Evolutionary conservation across 2,329 filamentous ascomycete species (phyloP).

Genomic region (Drechslerella dactyloides): DNA sequence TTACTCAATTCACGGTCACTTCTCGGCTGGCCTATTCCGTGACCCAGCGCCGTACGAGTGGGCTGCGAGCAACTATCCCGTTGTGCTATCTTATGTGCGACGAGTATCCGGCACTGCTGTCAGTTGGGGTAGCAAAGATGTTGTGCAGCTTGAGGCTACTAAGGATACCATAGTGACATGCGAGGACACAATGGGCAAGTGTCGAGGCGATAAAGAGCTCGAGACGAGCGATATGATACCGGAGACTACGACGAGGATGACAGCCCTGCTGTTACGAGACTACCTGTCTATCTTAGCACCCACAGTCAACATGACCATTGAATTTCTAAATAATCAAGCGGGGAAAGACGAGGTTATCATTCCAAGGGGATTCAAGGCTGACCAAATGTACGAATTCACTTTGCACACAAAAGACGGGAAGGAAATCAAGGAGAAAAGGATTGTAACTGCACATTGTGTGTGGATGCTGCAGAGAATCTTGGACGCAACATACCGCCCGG

Average conservation of each 20-base stretch:
- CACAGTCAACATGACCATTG: constrained; percentile 18
- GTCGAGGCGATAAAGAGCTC: constrained; percentile 19
- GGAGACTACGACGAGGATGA: constrained; percentile 24
- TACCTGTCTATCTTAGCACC: constrained; percentile 28
- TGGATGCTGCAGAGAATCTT: constrained; percentile 44
- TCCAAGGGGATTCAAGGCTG: constrained; percentile 31
- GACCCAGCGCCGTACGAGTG: constrained; percentile 41
- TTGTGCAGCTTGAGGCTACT: constrained; percentile 25
- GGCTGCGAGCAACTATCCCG: constrained; percentile 21
- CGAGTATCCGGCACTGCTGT: constrained; percentile 23
- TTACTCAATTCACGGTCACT: constrained; percentile 35
- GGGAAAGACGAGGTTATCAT: constrained; percentile 32
- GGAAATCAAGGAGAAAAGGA: constrained; percentile 22
- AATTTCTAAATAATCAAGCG: constrained; percentile 19
- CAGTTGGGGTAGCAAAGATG: constrained; percentile 32
- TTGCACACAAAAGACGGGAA: constrained; percentile 22
- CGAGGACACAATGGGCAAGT: constrained; percentile 32
- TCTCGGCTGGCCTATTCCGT: constrained; percentile 18
- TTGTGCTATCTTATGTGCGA: constrained; percentile 31
- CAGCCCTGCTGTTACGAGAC: constrained; percentile 20
- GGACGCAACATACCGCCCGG: constrained; percentile 22
- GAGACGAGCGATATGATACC: constrained; percentile 28
- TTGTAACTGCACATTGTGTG: constrained; percentile 32
- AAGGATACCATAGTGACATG: constrained; percentile 23
- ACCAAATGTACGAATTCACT: constrained; percentile 26